Evolutionary conservation across 2,329 filamentous ascomycete species (phyloP).

Genomic region (Madurella fahalii): DNA sequence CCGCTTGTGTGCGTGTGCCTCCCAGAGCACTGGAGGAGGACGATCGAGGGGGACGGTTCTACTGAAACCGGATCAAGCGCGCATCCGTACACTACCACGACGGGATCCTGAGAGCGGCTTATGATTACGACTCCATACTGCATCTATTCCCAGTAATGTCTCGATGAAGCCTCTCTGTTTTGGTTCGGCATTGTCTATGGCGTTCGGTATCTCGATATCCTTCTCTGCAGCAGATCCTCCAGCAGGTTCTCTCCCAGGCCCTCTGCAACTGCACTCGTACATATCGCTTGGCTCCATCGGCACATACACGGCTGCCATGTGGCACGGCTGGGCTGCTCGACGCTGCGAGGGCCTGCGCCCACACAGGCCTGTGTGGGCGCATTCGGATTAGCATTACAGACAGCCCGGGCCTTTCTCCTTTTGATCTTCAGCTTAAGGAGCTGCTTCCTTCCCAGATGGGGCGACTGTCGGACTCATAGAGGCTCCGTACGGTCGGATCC

Average conservation of each 20-base stretch:
- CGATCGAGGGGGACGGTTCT: slow-evolving; percentile 82
- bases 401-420: not conserved
- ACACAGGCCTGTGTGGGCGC: too few relatives aligned
- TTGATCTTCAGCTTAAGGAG: not conserved
- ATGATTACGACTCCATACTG: slow-evolving; percentile 26
- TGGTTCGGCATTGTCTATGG: slow-evolving; percentile 28
- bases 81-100: slow-evolving; percentile 28
- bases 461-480: not conserved
- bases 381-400: not conserved
- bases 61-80: slow-evolving; percentile 57
- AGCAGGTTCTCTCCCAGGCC: slow-evolving; percentile 16
- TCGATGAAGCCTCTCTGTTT: slow-evolving; percentile 28
- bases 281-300: not conserved
- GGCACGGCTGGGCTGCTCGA: not conserved
- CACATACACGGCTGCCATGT: not conserved
- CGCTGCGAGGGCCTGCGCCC: not conserved
- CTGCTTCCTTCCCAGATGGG: not conserved
- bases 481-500: not conserved
- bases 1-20: slow-evolving; percentile 94
- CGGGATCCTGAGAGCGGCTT: slow-evolving; percentile 24
- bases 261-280: not conserved
- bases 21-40: slow-evolving; percentile 94
- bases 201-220: slow-evolving; percentile 27
- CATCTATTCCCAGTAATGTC: slow-evolving; percentile 30
- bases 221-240: slow-evolving; percentile 23